These are phyloP conservation scores for Blastocystis sp. DNA, from an alignment of 352 stramenopile genomes.

Conservation along the genomic window DNA sequence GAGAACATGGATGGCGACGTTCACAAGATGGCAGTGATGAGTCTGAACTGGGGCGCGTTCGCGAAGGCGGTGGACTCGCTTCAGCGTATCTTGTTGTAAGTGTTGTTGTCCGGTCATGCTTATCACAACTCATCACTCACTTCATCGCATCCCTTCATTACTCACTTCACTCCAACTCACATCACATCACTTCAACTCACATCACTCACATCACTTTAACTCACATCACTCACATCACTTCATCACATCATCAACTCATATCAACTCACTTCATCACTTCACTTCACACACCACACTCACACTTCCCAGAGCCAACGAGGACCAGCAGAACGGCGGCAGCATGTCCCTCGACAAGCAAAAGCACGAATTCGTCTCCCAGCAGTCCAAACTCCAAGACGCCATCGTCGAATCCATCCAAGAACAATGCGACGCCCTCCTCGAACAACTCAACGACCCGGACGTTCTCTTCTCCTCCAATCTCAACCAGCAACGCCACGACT, in stretches of 20 bases:
- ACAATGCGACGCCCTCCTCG: slow-evolving; percentile 13
- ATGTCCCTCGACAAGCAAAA: slow-evolving; percentile 55
- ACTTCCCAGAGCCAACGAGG: slow-evolving; percentile 18
- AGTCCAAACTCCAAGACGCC: slow-evolving; percentile 18
- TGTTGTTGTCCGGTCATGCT: no score
- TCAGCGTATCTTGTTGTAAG: slow-evolving; percentile 49
- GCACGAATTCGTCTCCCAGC: slow-evolving; percentile 27
- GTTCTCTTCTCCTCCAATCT: not conserved
- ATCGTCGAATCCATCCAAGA: slow-evolving; percentile 26
- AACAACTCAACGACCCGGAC: not conserved
- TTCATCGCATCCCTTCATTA: not conserved
- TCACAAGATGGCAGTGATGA: slow-evolving; percentile 23
- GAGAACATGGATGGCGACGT: slow-evolving; percentile 10
- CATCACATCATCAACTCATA: no score
- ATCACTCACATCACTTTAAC: not conserved
- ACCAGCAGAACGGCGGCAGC: not conserved
- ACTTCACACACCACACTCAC: no score
- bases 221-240: not conserved
- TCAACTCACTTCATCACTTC: no score
- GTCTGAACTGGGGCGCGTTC: slow-evolving; percentile 56
- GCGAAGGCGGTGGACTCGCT: slow-evolving; percentile 49
- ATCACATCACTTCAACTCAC: not conserved
- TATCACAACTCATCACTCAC: not conserved
- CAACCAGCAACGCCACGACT: slow-evolving; percentile 51
- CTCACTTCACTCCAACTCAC: not conserved